A percentile compares a stretch with the other conserved stretches of the same genome.
phyloP scores from a whole-genome alignment of 306 rosid species.

The Lablab purpureus region DNA sequence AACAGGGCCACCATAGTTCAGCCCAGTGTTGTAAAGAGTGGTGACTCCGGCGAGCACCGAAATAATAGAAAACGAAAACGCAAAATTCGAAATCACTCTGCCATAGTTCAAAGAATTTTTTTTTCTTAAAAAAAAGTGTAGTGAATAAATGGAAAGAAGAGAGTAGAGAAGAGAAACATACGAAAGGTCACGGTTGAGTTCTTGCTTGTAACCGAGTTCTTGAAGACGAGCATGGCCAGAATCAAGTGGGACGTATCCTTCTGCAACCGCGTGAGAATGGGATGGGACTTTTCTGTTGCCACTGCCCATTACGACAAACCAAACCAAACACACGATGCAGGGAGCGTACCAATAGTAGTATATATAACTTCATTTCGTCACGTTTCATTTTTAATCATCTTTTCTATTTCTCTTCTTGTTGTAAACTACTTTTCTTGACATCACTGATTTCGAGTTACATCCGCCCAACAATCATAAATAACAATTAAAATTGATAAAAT shows the following conservation, averaged over 20 bases:
- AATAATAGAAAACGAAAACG: conserved; percentile 83
- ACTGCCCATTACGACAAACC: no score
- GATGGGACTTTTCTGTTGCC: conserved; percentile 19
- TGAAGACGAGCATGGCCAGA: conserved; percentile 88
- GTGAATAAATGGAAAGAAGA: no score
- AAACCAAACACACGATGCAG: no score
- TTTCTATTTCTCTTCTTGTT: no score
- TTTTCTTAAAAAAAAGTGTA: no score
- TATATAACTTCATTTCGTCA: no score
- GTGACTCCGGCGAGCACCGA: conserved; percentile 89
- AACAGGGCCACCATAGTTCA: conserved; percentile 84
- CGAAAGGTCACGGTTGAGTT: conserved; percentile 95
- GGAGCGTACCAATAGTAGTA: no score
- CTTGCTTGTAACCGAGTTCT: conserved; percentile 94
- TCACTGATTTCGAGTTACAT: no score
- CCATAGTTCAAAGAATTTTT: background rate
- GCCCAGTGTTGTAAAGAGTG: conserved; percentile 83
- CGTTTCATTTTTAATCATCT: no score
- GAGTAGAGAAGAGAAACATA: conserved; percentile 39
- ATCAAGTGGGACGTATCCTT: conserved; percentile 57
- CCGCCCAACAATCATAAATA: no score
- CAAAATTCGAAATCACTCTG: conserved; percentile 85
- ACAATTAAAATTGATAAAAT: no score
- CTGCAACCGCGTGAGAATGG: conserved; percentile 25
- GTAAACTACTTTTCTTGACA: no score